Base-by-base conservation (phyloP, 345 rosid genomes). In the Camelina hispida region DNA sequence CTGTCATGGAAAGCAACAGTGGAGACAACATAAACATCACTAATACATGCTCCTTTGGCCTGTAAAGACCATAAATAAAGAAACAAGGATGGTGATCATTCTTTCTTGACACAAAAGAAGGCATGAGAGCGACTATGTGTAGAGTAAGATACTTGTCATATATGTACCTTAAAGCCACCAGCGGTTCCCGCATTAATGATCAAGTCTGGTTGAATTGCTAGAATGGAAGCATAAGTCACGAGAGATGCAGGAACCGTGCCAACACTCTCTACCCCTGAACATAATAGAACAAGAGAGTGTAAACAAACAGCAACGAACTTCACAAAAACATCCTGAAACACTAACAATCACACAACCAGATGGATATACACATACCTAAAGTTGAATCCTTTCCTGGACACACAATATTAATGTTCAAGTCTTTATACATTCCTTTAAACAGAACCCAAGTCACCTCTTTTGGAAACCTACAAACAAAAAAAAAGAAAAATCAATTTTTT, bases 1-100 rank as follows among this genome's bases (percentile, higher is more conserved):
- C 98, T 83, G 78, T 95, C 98, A 78, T 95, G 99, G 82, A 95
- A 95, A 71, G 98, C 94, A 82, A 85, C 89, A 78, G 69, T 83
- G 64, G 96, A 88, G 56, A 64, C 77, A 14, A 95, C 80, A 83
- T 81, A 95, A 50, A 93, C 87, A 82, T 95, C 98, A 20, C 90
- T 83, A 60, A 91, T 72, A 74, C 75, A 34, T 32, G 98, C 97
- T 71, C 93, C 99, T 76, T 86, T 92, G 50, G 86, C 91, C 99
- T 91, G 82, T 34, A 81, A 71, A 15, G 1, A 46, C 65, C 73
- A 69, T 55, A 11, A 3, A 34, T 47, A 34, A 7, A 2, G 7
- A 37, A 28, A 58, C 9, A 35, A 70, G 25, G 44, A 62, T 1
- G 12, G 15, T 25, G 35, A 46, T 64, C 20, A 48, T 56, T 64